phyloP scores from a whole-genome alignment of 2,329 filamentous ascomycete species.

The Zymoseptoria brevis region DNA sequence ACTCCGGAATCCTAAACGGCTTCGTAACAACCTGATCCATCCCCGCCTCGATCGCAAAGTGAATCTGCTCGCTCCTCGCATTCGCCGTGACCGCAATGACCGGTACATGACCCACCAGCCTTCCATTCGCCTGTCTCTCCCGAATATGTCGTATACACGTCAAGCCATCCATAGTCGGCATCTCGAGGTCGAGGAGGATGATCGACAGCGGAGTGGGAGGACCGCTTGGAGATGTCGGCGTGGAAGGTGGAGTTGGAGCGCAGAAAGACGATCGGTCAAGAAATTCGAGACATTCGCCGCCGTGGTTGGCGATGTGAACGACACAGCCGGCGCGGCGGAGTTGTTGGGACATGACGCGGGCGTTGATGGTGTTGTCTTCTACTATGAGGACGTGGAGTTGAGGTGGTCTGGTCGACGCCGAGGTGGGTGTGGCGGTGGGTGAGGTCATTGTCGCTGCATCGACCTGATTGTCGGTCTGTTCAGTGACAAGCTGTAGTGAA shows the following conservation, averaged over 20 bases:
- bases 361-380: constrained; percentile 29
- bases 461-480: background rate
- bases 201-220: constrained; percentile 19
- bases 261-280: constrained; percentile 21
- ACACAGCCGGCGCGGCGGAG: constrained; percentile 21
- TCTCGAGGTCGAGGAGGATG: constrained; percentile 29
- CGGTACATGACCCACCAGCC: constrained; percentile 33
- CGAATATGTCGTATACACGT: constrained; percentile 27
- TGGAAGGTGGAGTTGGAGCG: background rate
- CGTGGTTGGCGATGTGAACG: constrained; percentile 27
- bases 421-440: background rate
- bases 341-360: constrained; percentile 21
- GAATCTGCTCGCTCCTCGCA: constrained; percentile 27
- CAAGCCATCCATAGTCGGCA: constrained; percentile 30
- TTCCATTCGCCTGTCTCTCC: constrained; percentile 17
- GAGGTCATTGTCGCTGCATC: background rate
- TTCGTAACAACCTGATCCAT: constrained; percentile 32
- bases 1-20: constrained; percentile 29
- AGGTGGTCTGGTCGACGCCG: background rate
- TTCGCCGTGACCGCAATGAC: constrained; percentile 31
- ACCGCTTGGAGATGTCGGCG: background rate
- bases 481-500: background rate
- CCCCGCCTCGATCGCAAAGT: constrained; percentile 24
- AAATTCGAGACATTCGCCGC: constrained; percentile 27
- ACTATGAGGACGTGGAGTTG: constrained; percentile 22